These are phyloP conservation scores for Aristolochia contorta DNA, from an alignment of 164 flowering plant species.

Conservation along the genomic window DNA sequence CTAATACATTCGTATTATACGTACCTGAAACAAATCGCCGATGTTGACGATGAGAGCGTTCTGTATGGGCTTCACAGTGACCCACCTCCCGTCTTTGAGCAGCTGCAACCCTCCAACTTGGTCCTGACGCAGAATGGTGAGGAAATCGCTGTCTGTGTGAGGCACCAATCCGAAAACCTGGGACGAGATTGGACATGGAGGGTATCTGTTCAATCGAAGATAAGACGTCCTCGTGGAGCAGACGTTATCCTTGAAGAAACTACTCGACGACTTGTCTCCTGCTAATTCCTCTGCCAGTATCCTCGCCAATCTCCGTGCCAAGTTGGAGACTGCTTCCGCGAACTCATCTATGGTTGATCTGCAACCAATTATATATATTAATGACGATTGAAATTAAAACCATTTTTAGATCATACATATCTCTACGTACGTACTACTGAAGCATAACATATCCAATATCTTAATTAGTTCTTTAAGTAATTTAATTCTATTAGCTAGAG, in stretches of 20 bases:
- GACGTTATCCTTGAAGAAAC: constrained; percentile 41
- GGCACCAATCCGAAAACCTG: constrained; percentile 63
- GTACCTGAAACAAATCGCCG: constrained; percentile 79
- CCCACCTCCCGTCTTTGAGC: constrained; percentile 61
- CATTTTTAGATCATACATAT: too few species aligned
- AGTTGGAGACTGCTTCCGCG: constrained; percentile 29
- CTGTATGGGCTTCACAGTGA: constrained; percentile 64
- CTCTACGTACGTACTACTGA: too few species aligned
- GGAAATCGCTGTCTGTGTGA: constrained; percentile 84
- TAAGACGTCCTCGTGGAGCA: constrained; percentile 56
- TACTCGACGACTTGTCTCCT: constrained; percentile 33
- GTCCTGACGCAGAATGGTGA: constrained; percentile 70
- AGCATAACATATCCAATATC: too few species aligned
- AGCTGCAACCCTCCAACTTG: constrained; percentile 72
- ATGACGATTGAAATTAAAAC: not conserved
- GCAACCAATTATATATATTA: too few species aligned
- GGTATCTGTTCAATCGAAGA: constrained; percentile 74
- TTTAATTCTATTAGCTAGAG: too few species aligned
- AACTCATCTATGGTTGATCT: constrained; percentile 58
- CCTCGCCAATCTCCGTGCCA: constrained; percentile 48
- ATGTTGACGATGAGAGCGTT: constrained; percentile 63
- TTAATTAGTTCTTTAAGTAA: too few species aligned
- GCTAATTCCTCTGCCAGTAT: constrained; percentile 57
- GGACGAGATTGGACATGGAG: constrained; percentile 49
- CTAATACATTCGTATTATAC: too few species aligned